These are phyloP conservation scores for Lobosporangium transversale DNA, from an alignment of 192 early-diverging fungal species.

Conservation along the genomic window DNA sequence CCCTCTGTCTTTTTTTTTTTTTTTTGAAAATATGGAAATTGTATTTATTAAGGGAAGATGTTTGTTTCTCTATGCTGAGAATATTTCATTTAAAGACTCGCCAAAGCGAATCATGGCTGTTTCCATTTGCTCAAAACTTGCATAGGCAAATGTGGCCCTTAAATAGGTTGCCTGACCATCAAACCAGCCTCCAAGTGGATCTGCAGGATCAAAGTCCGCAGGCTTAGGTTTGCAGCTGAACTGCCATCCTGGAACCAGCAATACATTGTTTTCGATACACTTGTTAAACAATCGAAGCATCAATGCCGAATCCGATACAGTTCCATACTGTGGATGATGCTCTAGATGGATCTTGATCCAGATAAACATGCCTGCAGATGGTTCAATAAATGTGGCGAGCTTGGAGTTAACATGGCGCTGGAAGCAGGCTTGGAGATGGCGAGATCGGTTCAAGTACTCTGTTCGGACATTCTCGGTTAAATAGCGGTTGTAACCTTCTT, in stretches of 20 bases:
- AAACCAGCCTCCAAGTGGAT: constrained; percentile 30
- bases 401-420: constrained; percentile 61
- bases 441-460: constrained; percentile 76
- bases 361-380: constrained; percentile 86
- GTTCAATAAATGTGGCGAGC: constrained; percentile 61
- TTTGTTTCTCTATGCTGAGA: constrained; percentile 18
- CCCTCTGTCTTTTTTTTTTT: too few species aligned
- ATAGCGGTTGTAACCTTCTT: constrained; percentile 76
- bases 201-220: constrained; percentile 15
- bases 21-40: too few species aligned
- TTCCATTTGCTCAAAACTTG: constrained; percentile 64
- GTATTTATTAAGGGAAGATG: too few species aligned
- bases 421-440: constrained; percentile 68
- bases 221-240: constrained; percentile 61
- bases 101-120: constrained; percentile 60
- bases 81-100: constrained; percentile 17
- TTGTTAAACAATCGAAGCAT: constrained; percentile 63
- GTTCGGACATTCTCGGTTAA: constrained; percentile 65
- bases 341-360: constrained; percentile 73
- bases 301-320: constrained; percentile 54
- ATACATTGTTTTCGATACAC: constrained; percentile 64
- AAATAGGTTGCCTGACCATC: constrained; percentile 64
- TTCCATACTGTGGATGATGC: constrained; percentile 34
- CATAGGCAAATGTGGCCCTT: constrained; percentile 71
- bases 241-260: constrained; percentile 70